Base-by-base conservation (phyloP, 768 basidiomycete genomes). In the Trametes elegans region DNA sequence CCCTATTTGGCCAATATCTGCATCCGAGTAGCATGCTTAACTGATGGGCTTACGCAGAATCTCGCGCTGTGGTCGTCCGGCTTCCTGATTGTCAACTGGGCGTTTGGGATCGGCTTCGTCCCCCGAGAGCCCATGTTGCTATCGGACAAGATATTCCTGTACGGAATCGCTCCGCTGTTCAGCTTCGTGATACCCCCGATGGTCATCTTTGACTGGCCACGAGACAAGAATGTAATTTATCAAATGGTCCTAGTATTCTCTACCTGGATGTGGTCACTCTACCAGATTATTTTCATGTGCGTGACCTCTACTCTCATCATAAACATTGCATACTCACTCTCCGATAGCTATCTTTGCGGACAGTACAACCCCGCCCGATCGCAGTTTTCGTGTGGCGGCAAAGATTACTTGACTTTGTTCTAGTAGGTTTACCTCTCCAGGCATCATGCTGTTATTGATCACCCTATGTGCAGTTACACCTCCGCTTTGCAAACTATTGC, bases 151-250 rank as follows among this genome's bases (percentile, higher is more conserved):
- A 73, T 82, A 21, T 85, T 84, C 68, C 76, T 82, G 62, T 87
- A 80, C 65, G 82, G 74, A 16, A 57, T 87, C 60, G 78, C 82
- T 3, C 83, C 88, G 2, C 67, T 71, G 3, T 67, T 88, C 46
- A 85, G 80, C 26, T 67, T 90, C 19, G 87, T 85, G 1, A 71
- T 90, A 31, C 66, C 83, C 26, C 66, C 81, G 46, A 76, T 90
- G 75, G 79, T 90, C 52, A 73, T 85, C 50, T 85, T 80, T 63
- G 85, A 93, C 73, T 84, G 82, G 75, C 90, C 89, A 2, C 76
- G 85, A 38, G 80, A 85, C 57, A 76, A 79, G 18, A 73, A 74
- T 13, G 68, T 72, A 26, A 67, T 79, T 5, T 91, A 89, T 67
- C 90, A 92, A 70, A 44, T 74, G n/a, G 73, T 80, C 41, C 70